A percentile compares a stretch with the other conserved stretches of the same genome.
Conservation (phyloP, 805 yeast genomes). For the Cyberlindnera maclurae region DNA sequence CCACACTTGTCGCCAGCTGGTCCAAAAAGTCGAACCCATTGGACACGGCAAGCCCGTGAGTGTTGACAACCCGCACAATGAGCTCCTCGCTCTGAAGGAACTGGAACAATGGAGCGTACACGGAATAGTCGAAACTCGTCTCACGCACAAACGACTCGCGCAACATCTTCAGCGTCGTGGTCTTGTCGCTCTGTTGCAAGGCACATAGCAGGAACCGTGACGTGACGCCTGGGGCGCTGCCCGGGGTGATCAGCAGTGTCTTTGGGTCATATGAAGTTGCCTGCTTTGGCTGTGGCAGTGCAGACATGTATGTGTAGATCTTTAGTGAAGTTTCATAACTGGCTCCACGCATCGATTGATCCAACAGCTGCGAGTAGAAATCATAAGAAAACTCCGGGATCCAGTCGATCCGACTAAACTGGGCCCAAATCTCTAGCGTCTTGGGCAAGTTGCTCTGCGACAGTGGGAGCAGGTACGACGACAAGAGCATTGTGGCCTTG, state of each 20-base stretch:
- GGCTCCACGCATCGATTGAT: constrained; percentile 24
- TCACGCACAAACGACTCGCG: constrained; percentile 33
- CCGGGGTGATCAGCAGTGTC: constrained; percentile 15
- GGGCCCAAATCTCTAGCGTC: constrained; percentile 30
- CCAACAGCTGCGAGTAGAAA: constrained; percentile 29
- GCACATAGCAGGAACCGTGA: constrained; percentile 15
- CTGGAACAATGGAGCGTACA: constrained; percentile 29
- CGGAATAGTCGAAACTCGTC: constrained; percentile 24
- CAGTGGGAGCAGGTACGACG: constrained; percentile 36
- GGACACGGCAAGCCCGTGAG: constrained; percentile 25
- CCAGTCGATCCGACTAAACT: constrained; percentile 31
- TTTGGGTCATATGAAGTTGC: constrained; percentile 2
- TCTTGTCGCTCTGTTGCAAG: constrained; percentile 18
- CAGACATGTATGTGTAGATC: constrained; percentile 31
- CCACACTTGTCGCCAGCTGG: constrained; percentile 10
- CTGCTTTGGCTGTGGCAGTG: constrained; percentile 24
- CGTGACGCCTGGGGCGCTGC: constrained; percentile 8
- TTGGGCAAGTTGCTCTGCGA: constrained; percentile 28
- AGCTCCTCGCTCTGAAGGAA: constrained; percentile 27
- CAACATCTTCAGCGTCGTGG: constrained; percentile 29
- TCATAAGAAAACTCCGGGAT: constrained; percentile 34
- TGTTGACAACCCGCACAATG: constrained; percentile 25
- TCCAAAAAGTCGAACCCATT: constrained; percentile 27
- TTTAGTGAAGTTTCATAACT: constrained; percentile 26
- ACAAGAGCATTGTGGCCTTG: constrained; percentile 34